Evolutionary conservation across 371 early-diverging fungal species (phyloP), one percentile per base, ranked within the genome.

Genomic region (Entomophthora muscae): DNA sequence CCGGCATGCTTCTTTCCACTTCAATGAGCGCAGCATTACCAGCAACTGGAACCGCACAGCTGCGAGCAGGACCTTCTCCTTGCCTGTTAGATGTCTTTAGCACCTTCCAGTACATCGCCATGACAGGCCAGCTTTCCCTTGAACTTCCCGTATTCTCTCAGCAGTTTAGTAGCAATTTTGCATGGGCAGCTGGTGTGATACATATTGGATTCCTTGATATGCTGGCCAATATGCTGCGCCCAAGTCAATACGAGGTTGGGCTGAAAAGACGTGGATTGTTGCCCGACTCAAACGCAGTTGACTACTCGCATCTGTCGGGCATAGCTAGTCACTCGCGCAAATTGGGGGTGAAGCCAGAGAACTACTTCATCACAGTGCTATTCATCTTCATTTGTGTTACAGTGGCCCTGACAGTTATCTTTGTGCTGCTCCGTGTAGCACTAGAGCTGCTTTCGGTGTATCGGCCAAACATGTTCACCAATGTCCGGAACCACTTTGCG

Each of bases 281-380:
- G 28, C 62, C 52, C 3, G 52, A 62, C 52, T 17, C 32, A 3
- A 62, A 29, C 53, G 52, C 62, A 21, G 26, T 2, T 2, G 24
- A 3, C 3, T 42, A 62, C 52, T 32, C 33, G 17, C 5, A 61
- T 2, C 33, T 61, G 13, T 42, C 52, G 2, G 62, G 62, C 28
- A 53, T 62, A 1, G 7, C 7, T 21, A 62, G 52, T 13, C 52
- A 62, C 24, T 21, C 62, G 13, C 23, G 24, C 2, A 42, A 52
- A n/a, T 13, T 62, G 3, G 26, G 27, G 3, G 52, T 62, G 23
- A 5, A 52, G 28, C 62, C 62, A 12, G 62, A 62, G 52, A 42
- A 62, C 52, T 62, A 62, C 28, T 62, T 62, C 28, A 24, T 52
- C 3, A 62, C 62, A 2, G 52, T 62, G 17, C 17, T 62, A 1